Evolutionary conservation across 2,329 filamentous ascomycete genomes (phyloP), one percentile per base, ranked within the genome.

Genomic region (Aspergillus puulaauensis): DNA sequence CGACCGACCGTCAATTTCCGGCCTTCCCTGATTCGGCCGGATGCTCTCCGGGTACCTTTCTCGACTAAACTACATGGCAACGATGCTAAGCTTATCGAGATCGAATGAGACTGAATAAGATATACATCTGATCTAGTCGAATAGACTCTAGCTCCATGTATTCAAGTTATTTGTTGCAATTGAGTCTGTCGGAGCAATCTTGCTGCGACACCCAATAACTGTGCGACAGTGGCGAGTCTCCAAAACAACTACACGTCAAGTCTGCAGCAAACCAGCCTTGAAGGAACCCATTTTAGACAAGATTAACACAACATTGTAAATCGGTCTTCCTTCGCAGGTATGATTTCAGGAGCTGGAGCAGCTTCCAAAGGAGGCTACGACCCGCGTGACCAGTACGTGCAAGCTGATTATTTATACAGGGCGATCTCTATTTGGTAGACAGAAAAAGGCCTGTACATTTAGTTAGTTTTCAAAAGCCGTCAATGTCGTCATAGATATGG

Each of bases 401-500:
- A 47, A 33, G 43, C 33, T 12, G 11, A 14, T 21, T 54, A 47
- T 9, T 40, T 27, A n/a, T 2, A 54, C 51, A 54, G 27, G 43
- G 3, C 11, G 2, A 8, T 33, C 27, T 24, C 7, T n/a, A 1
- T 14, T 11, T 31, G 11, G 2, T 7, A n/a, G 43, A 27, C 11
- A n/a, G 17, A 19, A 14, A 15, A 2, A 11, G 21, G 1, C 31
- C 41, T 47, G 51, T 54, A 45, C 4, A 41, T 17, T 12, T 47
- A 40, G 33, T 8, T 31, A 45, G 6, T 24, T 4, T 11, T 17
- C 19, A 6, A 8, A 31, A 21, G 9, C n/a, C 9, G 31, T 8
- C 50, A 21, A 54, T 54, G 52, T 47, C 52, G 52, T 54, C 52
- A 54, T 54, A 54, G 43, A 54, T 41, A 48, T 39, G 23, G 35